A percentile compares a stretch with the other conserved stretches of the same genome.
These are phyloP conservation scores for Calonectria pseudoturangicola DNA, from an alignment of 2,329 filamentous ascomycete genomes.

Conservation along the genomic window DNA sequence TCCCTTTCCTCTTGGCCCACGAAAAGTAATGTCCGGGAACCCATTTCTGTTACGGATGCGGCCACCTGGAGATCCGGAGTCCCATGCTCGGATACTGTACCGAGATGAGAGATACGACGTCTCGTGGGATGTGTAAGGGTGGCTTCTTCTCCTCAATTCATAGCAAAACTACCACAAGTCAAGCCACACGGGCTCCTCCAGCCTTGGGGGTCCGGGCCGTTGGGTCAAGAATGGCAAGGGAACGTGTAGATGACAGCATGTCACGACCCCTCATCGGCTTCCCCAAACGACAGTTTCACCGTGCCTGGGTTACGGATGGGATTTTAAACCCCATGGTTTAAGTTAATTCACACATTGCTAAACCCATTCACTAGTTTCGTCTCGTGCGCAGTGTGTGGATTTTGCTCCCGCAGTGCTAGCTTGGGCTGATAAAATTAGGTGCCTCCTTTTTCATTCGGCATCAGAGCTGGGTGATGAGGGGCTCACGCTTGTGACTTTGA, in stretches of 20 bases:
- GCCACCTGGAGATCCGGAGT: neutral
- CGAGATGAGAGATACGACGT: slow-evolving; percentile 20
- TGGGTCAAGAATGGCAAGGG: neutral
- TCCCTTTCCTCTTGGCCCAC: slow-evolving; percentile 6
- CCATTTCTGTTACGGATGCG: neutral
- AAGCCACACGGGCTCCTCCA: slow-evolving; percentile 30
- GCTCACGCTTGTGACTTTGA: slow-evolving; percentile 21
- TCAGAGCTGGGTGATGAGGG: slow-evolving; percentile 31
- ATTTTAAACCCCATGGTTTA: slow-evolving; percentile 2
- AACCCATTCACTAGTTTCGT: slow-evolving; percentile 10
- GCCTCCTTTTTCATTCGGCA: slow-evolving; percentile 32
- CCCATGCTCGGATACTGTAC: slow-evolving; percentile 3
- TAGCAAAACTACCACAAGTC: slow-evolving; percentile 24
- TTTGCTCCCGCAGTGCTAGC: slow-evolving; percentile 8
- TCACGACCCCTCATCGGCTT: slow-evolving; percentile 24
- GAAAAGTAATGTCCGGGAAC: slow-evolving; percentile 8
- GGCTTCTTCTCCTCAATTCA: slow-evolving; percentile 1
- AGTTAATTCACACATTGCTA: slow-evolving; percentile 20
- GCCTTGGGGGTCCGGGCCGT: slow-evolving; percentile 6
- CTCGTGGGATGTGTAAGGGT: neutral
- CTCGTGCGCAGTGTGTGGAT: slow-evolving; percentile 16
- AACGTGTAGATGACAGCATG: slow-evolving; percentile 21
- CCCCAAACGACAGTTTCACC: slow-evolving; percentile 6
- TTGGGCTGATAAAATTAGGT: slow-evolving; percentile 22
- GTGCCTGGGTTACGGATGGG: neutral